These are phyloP conservation scores for Nemania bipapillata DNA, from an alignment of 2,329 filamentous ascomycete genomes.

Conservation along the genomic window DNA sequence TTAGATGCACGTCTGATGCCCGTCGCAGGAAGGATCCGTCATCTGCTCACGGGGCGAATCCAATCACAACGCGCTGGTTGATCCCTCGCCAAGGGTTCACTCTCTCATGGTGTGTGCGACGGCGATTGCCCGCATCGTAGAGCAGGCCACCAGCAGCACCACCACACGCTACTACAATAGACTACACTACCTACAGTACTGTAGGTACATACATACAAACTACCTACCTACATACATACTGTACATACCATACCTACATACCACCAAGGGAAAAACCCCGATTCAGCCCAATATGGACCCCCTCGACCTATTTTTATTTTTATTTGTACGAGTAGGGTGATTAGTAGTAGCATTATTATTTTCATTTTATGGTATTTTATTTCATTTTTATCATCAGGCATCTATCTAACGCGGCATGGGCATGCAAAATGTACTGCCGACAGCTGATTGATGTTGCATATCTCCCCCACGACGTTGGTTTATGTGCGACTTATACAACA, in stretches of 20 bases:
- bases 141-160: too few species aligned
- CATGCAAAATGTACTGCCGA: constrained; percentile 20
- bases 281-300: constrained; percentile 37
- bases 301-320: constrained; percentile 12
- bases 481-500: constrained; percentile 18
- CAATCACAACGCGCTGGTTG: constrained; percentile 30
- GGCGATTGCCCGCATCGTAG: constrained; percentile 23
- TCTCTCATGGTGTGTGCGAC: constrained; percentile 27
- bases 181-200: too few species aligned
- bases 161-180: too few species aligned
- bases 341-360: neutral
- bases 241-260: too few species aligned
- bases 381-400: neutral
- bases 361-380: neutral
- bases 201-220: too few species aligned
- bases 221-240: too few species aligned
- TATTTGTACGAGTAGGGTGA: constrained; percentile 2
- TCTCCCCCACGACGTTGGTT: constrained; percentile 14
- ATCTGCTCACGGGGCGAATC: constrained; percentile 40
- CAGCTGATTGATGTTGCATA: constrained; percentile 20
- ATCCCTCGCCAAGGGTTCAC: constrained; percentile 14
- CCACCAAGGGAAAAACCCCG: constrained; percentile 17
- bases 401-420: constrained; percentile 5
- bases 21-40: constrained; percentile 47
- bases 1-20: constrained; percentile 32